phyloP scores from a whole-genome alignment of 306 rosid species.

The Parietaria judaica region DNA sequence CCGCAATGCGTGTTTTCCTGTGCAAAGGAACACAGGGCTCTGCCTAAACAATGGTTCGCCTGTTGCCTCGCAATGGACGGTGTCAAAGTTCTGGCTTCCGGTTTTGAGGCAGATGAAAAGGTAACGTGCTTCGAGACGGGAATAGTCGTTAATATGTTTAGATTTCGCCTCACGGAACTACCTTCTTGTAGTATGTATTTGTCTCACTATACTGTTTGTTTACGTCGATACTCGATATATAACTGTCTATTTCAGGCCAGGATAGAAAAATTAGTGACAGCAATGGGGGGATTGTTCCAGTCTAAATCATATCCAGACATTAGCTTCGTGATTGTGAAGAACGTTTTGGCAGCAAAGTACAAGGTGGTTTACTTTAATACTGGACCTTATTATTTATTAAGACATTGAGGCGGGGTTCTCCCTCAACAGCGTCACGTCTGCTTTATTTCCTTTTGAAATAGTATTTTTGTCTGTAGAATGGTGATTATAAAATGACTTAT shows the following conservation, averaged over 20 bases:
- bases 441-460: neutral
- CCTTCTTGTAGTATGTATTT: neutral
- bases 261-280: constrained; percentile 58
- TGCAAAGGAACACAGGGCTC: constrained; percentile 50
- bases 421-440: neutral
- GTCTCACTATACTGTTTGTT: too few species aligned
- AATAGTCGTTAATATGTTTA: constrained; percentile 2
- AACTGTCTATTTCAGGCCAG: constrained; percentile 40
- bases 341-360: constrained; percentile 87
- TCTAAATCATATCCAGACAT: constrained; percentile 55
- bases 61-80: constrained; percentile 96
- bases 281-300: constrained; percentile 86
- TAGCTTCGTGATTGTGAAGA: constrained; percentile 74
- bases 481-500: constrained; percentile 17
- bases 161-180: neutral
- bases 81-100: constrained; percentile 85
- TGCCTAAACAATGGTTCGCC: constrained; percentile 71
- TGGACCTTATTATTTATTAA: constrained; percentile 2
- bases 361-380: constrained; percentile 42
- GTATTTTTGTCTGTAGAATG: neutral
- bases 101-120: constrained; percentile 77
- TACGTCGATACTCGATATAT: neutral
- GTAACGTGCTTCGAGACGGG: constrained; percentile 30
- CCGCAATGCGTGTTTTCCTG: constrained; percentile 82
- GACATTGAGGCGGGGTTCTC: neutral